phyloP scores from a whole-genome alignment of 805 yeast species.

The Yueomyces sinensis region DNA sequence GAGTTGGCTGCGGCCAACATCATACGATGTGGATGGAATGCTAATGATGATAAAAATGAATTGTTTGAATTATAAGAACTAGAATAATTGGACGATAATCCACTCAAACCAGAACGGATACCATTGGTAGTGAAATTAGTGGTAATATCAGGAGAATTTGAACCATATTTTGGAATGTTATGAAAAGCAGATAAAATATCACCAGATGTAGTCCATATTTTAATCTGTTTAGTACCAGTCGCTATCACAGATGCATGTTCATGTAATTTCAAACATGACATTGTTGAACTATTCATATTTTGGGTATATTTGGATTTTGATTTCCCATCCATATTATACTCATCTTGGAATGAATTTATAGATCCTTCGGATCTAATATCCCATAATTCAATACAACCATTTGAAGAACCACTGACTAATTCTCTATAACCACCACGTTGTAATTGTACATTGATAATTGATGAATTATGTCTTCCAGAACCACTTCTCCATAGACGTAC shows the following conservation, averaged over 20 bases:
- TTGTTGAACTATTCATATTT: conserved; percentile 20
- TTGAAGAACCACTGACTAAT: conserved; percentile 67
- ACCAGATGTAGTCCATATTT: conserved; percentile 74
- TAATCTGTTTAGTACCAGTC: conserved; percentile 65
- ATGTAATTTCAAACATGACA: conserved; percentile 69
- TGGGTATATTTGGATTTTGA: conserved; percentile 10
- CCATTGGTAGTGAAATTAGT: conserved; percentile 23
- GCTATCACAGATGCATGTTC: conserved; percentile 95
- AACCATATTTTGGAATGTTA: conserved; percentile 24
- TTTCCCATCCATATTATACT: conserved; percentile 2
- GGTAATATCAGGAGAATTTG: conserved; percentile 14
- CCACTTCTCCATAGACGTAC: conserved; percentile 65
- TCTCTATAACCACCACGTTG: conserved; percentile 95
- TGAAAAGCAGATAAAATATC: conserved; percentile 51
- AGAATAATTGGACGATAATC: conserved; percentile 12
- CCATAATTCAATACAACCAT: conserved; percentile 81
- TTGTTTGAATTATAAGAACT: conserved; percentile 8
- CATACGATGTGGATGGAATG: conserved; percentile 92
- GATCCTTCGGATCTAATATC: conserved; percentile 71
- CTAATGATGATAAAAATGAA: conserved; percentile 47
- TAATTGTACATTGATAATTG: conserved; percentile 76
- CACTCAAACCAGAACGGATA: conserved; percentile 12
- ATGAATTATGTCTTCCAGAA: conserved; percentile 31
- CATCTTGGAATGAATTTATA: conserved; percentile 51
- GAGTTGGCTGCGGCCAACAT: conserved; percentile 75